Evolutionary conservation across 2,329 filamentous ascomycete species (phyloP), one percentile per base, ranked within the genome.

Genomic region (Penicillium palitans): DNA sequence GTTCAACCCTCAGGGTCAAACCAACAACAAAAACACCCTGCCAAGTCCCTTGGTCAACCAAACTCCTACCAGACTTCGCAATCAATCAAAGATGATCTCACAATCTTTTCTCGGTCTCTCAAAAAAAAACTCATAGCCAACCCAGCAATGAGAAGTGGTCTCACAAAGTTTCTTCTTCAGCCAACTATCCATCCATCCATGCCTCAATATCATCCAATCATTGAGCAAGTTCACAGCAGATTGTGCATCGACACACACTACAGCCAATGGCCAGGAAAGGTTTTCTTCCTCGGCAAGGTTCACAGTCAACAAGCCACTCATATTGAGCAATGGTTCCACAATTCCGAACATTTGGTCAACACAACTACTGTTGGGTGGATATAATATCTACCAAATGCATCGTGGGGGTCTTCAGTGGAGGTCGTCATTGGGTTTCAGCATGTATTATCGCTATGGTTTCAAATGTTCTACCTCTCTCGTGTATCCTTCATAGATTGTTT

Each of bases 371-470:
- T 42, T 25, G 13, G 40, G 8, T 39, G 37, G 40, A 42, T 24
- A 42, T 13, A 5, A 9, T 24, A 42, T 15, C 21, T 21, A 24
- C 10, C 40, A 24, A 17, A 17, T 42, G 24, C 21, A 42, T 39
- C n/a, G n/a, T 42, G 40, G 13, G 13, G 21, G 21, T 42, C 7
- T 25, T 17, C 40, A 17, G 13, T 25, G 13, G 40, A 15, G 21
- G 9, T 51, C 55, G 33, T 41, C 19, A 15, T 41, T 63, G 58
- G 61, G 21, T 24, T 25, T 24, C 13, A 24, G 40, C 40, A 25
- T 25, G 24, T 44, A 10, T 9, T 25, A 6, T 42, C 3, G 31
- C 40, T n/a, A 44, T 25, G 15, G 13, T 17, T 44, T 44, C 27
- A 15, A n/a, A 27, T 25, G 41, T 44, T 44, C 24, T 44, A 15